Evolutionary conservation across 805 yeast genomes (phyloP), one percentile per base, ranked within the genome.

Genomic region (Jamesozyma rosinii): DNA sequence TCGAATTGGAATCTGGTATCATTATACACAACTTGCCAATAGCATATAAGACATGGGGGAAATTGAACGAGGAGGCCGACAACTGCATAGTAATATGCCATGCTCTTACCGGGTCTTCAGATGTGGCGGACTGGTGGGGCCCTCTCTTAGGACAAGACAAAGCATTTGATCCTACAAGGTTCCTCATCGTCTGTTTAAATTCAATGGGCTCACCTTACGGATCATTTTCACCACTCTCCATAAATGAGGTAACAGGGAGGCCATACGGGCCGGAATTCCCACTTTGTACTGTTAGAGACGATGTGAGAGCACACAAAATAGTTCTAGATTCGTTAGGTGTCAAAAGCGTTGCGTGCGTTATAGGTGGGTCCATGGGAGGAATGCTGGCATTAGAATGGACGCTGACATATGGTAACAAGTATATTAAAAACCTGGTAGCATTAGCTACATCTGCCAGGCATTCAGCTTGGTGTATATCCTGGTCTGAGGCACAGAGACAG

Each of bases 341-440:
- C n/a, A 73, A 72, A 42, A 74, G 79, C 44, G 69, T 90, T 24
- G 96, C 97, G 1, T 75, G 81, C 41, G 94, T 83, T 15, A 76
- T 92, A 44, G 98, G 98, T 33, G 98, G 98, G 0, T 89, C 97
- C 21, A 92, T 92, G 98, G 98, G 98, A 35, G 98, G 98, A 17
- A 92, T 92, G 97, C 67, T 88, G 37, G 87, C 89, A 0, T 67
- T 92, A 53, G 98, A 92, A 61, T 92, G 86, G 75, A 77, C 88
- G 3, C 50, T 54, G 5, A 50, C 52, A 36, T 86, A 75, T 59
- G 80, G 77, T 43, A 82, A 82, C 3, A 74, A 71, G 2, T 92
- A 76, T 58, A 95, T 92, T 29, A 73, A 74, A 46, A 69, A 75
- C 35, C 69, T 84, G 19, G 80, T 90, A 13, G 90, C 96, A 0